Evolutionary conservation across 169 alveolate species (phyloP).

Genomic region (Amoebophrya sp.): DNA sequence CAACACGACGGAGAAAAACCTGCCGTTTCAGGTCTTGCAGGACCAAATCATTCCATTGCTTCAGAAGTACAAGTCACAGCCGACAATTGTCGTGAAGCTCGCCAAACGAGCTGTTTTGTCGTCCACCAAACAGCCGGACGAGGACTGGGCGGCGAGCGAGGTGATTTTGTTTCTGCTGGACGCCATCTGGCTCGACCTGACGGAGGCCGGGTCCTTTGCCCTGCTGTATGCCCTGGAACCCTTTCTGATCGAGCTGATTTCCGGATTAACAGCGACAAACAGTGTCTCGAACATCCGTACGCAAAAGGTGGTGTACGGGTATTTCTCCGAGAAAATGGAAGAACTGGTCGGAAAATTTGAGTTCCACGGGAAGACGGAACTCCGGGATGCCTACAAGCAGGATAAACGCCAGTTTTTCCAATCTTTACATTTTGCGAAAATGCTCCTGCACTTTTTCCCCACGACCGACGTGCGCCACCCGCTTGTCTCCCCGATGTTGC

Average conservation of each 20-base stretch:
- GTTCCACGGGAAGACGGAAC: not conserved
- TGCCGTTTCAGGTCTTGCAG: too few species aligned
- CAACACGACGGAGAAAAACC: too few species aligned
- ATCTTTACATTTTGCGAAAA: not conserved
- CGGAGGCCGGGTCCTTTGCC: not conserved
- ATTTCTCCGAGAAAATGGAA: not conserved
- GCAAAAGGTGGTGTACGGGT: not conserved
- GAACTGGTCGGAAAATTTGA: not conserved
- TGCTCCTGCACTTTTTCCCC: constrained; percentile 1
- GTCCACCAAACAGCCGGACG: not conserved
- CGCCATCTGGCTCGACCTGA: not conserved
- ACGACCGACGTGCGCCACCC: constrained; percentile 18
- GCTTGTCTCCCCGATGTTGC: not conserved
- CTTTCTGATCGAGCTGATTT: not conserved
- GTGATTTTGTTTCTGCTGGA: not conserved
- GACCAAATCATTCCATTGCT: too few species aligned
- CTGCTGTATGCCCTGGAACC: not conserved
- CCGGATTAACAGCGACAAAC: not conserved
- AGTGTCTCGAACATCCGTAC: not conserved
- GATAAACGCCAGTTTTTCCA: not conserved
- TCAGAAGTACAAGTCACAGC: too few species aligned
- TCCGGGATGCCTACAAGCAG: not conserved
- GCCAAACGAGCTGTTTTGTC: not conserved
- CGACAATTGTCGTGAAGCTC: not conserved
- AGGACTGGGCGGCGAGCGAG: not conserved